phyloP scores from a whole-genome alignment of 2,329 filamentous ascomycete species.

The Xylariaceae sp. region DNA sequence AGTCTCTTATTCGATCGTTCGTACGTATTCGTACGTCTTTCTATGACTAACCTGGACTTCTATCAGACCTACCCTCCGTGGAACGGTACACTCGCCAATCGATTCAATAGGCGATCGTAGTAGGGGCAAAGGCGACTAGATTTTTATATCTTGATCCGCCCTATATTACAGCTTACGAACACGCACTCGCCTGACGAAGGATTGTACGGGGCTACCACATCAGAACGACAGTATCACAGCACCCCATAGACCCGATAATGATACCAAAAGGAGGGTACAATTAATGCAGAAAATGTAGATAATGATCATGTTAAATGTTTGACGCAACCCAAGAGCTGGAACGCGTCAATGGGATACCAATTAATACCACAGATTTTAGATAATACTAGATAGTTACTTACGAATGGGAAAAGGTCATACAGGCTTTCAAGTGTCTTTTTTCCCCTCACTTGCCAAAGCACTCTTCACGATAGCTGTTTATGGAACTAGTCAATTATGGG shows the following conservation, averaged over 20 bases:
- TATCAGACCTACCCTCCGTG: slow-evolving; percentile 16
- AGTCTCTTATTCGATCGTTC: background rate
- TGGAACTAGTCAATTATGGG: too few species aligned
- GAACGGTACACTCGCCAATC: slow-evolving; percentile 14
- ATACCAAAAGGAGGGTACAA: slow-evolving; percentile 19
- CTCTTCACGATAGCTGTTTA: too few species aligned
- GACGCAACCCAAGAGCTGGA: slow-evolving; percentile 29
- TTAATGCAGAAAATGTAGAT: slow-evolving; percentile 11
- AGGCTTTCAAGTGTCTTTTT: too few species aligned
- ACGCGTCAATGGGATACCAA: slow-evolving; percentile 11
- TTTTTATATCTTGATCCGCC: background rate
- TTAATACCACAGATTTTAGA: background rate
- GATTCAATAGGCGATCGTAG: slow-evolving; percentile 7
- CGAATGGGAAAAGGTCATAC: too few species aligned
- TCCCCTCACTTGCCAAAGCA: too few species aligned
- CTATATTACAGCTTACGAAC: too few species aligned
- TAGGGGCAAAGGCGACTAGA: background rate
- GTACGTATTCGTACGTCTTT: background rate
- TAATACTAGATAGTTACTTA: background rate
- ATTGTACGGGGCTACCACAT: too few species aligned
- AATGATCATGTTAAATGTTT: slow-evolving; percentile 1
- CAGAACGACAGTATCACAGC: too few species aligned
- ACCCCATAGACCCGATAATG: background rate
- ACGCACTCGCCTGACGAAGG: too few species aligned
- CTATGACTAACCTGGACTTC: slow-evolving; percentile 1